Conservation (phyloP, 192 early-diverging fungal species). For the Ambispora gerdemannii region DNA sequence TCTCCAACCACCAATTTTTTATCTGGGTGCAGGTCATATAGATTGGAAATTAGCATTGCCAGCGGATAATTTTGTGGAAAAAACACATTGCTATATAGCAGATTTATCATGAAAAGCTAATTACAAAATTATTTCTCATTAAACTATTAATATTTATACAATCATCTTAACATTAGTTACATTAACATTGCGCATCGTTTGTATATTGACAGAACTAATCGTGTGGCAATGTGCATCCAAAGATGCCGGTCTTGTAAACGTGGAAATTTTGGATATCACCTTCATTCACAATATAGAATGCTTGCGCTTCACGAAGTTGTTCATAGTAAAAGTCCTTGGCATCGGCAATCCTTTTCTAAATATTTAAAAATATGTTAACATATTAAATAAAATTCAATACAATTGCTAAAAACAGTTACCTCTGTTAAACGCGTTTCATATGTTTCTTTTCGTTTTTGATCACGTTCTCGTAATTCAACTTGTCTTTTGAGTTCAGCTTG, state of each 20-base stretch:
- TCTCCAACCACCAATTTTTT: conserved; percentile 69
- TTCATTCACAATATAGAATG: background rate
- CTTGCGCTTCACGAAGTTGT: background rate
- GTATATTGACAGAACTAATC: background rate
- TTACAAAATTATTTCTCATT: no score
- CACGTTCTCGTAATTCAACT: background rate
- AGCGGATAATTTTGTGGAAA: conserved; percentile 55
- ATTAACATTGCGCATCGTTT: background rate
- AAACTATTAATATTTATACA: background rate
- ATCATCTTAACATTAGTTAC: background rate
- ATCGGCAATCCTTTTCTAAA: background rate
- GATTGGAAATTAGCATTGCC: conserved; percentile 83
- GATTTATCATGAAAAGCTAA: conserved; percentile 11
- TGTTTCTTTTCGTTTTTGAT: background rate
- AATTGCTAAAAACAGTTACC: background rate
- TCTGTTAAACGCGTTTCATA: no score
- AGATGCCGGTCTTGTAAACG: background rate
- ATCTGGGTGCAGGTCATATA: conserved; percentile 76
- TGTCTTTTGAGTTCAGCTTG: background rate
- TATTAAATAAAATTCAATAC: background rate
- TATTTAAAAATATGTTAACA: background rate
- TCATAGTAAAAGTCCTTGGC: background rate
- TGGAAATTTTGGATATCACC: background rate
- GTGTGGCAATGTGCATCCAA: background rate
- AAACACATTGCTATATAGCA: conserved; percentile 12